Evolutionary conservation across 345 rosid genomes (phyloP), one percentile per base, ranked within the genome.

Genomic region (Arabis hirsuta): DNA sequence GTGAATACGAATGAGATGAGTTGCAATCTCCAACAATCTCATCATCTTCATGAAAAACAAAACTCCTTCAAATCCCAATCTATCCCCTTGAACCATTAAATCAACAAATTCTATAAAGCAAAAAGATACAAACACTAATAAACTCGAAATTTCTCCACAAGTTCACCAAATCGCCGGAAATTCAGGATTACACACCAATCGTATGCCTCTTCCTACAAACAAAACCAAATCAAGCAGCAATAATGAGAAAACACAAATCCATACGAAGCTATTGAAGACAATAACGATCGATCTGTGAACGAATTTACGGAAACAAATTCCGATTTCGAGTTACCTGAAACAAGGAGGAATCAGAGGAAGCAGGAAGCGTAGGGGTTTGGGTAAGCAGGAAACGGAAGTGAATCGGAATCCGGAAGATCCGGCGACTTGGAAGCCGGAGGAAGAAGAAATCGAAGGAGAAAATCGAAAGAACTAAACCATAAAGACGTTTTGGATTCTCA

Each of bases 151-250:
- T n/a, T 51, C 70, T 62, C 69, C 59, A 75, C 7, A 16, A n/a
- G 57, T 12, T 59, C 55, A 65, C 79, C 82, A 82, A 83, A 82
- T 82, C 77, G 88, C 82, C 76, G 73, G 73, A 36, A 71, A 76
- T 68, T 86, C 88, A 75, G 82, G 73, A 83, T 50, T 36, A 53
- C 39, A 52, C 38, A 69, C 52, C 73, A 51, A 84, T 61, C 78
- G 81, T 76, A 77, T 63, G 72, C 61, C 65, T 46, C 65, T 67
- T 69, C 81, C 81, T 74, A 73, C 56, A 73, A 26, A 82, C 58
- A 19, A 47, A 45, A 44, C 41, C 41, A 19, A 60, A 71, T 51
- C 67, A 76, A 61, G 9, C 9, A 47, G 12, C 12, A 39, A 62
- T n/a, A 57, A 22, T 48, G 67, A 51, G 50, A 32, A 60, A 34